phyloP scores from a whole-genome alignment of 306 rosid genomes.

The Inga oerstediana region DNA sequence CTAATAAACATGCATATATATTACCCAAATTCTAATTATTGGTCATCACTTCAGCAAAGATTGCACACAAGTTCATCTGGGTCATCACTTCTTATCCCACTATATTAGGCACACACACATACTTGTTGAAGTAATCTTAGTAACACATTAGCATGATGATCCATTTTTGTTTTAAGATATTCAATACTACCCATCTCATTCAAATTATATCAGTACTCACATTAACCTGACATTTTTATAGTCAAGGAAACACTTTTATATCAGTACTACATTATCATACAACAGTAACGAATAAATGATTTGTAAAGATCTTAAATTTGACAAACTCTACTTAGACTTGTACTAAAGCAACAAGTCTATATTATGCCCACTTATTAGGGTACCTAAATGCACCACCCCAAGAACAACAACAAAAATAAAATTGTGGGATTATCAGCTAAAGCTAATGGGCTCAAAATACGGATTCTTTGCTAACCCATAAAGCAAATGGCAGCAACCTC shows the following conservation, averaged over 20 bases:
- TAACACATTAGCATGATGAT: too few species aligned
- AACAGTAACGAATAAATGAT: neutral
- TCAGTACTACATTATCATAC: neutral
- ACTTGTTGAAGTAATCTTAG: too few species aligned
- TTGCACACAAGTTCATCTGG: too few species aligned
- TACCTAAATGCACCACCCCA: neutral
- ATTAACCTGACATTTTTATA: neutral
- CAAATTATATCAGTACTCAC: too few species aligned
- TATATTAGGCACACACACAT: too few species aligned
- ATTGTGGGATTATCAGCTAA: conserved; percentile 54
- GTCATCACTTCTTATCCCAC: too few species aligned
- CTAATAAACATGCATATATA: too few species aligned
- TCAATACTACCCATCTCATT: too few species aligned
- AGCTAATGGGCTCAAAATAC: conserved; percentile 76
- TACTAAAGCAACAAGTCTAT: neutral
- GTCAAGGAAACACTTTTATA: neutral
- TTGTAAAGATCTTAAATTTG: neutral
- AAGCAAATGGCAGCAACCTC: conserved; percentile 75
- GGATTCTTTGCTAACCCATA: conserved; percentile 51
- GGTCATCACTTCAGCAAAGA: too few species aligned
- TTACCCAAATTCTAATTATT: too few species aligned
- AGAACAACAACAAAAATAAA: neutral
- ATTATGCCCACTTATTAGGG: neutral
- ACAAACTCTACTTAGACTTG: neutral
- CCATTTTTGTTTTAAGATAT: too few species aligned